Evolutionary conservation across 1,139 yeast genomes (phyloP).

Genomic region (Scheffersomyces quercinus): DNA sequence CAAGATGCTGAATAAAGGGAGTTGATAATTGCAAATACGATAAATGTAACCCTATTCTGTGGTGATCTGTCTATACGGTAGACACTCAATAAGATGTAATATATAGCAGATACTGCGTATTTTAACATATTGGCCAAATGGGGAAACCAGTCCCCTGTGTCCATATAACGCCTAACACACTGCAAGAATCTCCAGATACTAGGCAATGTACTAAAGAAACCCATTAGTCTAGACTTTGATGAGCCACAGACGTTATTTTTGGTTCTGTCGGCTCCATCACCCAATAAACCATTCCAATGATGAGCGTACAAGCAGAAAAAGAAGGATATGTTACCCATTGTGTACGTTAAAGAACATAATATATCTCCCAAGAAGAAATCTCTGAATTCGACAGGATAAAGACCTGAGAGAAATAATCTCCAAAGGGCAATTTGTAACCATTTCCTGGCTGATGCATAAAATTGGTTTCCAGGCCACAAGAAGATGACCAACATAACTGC

Average conservation of each 20-base stretch:
- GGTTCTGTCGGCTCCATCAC: constrained; percentile 36
- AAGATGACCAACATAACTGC: constrained; percentile 51
- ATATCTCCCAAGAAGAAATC: constrained; percentile 94
- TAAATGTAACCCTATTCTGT: constrained; percentile 57
- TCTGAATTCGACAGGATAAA: constrained; percentile 91
- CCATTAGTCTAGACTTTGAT: constrained; percentile 71
- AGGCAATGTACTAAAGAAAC: constrained; percentile 82
- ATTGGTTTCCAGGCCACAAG: constrained; percentile 64
- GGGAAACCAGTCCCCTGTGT: constrained; percentile 95
- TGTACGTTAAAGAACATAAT: constrained; percentile 81
- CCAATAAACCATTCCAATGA: constrained; percentile 58
- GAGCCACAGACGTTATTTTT: constrained; percentile 66
- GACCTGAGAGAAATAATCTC: constrained; percentile 76
- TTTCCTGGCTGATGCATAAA: constrained; percentile 56
- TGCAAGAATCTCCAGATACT: constrained; percentile 89
- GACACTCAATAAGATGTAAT: constrained; percentile 74
- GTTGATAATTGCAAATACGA: constrained; percentile 72
- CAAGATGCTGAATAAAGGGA: constrained; percentile 71
- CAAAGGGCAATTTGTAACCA: constrained; percentile 77
- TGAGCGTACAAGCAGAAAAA: constrained; percentile 80
- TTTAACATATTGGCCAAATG: constrained; percentile 90
- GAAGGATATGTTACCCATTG: constrained; percentile 81
- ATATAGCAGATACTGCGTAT: constrained; percentile 64
- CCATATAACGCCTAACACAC: constrained; percentile 87
- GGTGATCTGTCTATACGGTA: constrained; percentile 63